Conservation (phyloP, 148 eudicot species). For the Agrostemma githago region DNA sequence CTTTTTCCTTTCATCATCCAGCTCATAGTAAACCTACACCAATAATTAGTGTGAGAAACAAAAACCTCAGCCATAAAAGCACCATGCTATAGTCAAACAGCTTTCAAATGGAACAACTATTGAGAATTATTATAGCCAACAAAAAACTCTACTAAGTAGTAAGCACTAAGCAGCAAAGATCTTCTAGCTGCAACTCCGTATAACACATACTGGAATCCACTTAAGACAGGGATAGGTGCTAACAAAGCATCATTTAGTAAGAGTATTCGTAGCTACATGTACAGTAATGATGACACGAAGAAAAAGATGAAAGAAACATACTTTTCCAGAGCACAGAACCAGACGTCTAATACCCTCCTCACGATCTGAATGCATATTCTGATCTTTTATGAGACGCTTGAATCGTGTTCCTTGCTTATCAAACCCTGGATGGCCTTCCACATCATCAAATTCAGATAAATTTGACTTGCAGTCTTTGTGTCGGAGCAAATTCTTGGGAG, state of each 20-base stretch:
- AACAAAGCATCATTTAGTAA: background rate
- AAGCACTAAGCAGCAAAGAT: background rate
- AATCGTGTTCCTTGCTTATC: slow-evolving; percentile 95
- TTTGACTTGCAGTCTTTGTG: slow-evolving; percentile 95
- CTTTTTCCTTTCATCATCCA: slow-evolving; percentile 74
- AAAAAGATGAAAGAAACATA: slow-evolving; percentile 20
- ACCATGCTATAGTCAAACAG: background rate
- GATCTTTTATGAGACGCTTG: slow-evolving; percentile 92
- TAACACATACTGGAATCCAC: background rate
- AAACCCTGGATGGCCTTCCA: slow-evolving; percentile 88
- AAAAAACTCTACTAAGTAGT: background rate
- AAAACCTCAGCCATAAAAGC: background rate
- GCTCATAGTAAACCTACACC: slow-evolving; percentile 84
- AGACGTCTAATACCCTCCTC: slow-evolving; percentile 88
- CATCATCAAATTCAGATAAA: slow-evolving; percentile 91
- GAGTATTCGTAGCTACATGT: background rate
- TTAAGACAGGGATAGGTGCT: background rate
- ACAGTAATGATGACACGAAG: background rate
- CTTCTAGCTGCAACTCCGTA: background rate
- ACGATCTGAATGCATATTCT: slow-evolving; percentile 69
- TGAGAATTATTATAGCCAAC: background rate
- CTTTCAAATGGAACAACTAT: background rate
- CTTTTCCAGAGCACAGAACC: slow-evolving; percentile 95
- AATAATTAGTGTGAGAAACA: slow-evolving; percentile 1
- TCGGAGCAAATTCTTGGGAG: slow-evolving; percentile 95